Evolutionary conservation across 2,329 filamentous ascomycete genomes (phyloP).

Genomic region (Elsinoe australis): DNA sequence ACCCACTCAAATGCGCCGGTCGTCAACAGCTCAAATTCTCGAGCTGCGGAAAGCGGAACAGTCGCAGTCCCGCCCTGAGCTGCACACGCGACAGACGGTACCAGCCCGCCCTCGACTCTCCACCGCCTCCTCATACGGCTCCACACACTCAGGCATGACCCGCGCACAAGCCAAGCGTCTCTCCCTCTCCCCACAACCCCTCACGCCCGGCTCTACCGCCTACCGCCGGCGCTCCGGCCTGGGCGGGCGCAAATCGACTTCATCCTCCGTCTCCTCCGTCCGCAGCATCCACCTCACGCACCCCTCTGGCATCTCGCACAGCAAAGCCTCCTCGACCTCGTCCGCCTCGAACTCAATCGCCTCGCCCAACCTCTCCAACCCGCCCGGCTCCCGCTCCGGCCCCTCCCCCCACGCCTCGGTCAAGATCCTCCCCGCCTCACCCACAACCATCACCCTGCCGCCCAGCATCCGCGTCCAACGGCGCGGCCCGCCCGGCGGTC

Average conservation of each 20-base stretch:
- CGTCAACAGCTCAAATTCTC: conserved; percentile 27
- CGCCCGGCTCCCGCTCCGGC: conserved; percentile 54
- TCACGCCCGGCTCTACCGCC: conserved; percentile 73
- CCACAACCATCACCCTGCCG: conserved; percentile 66
- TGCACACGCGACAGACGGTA: conserved; percentile 33
- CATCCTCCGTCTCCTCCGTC: conserved; percentile 87
- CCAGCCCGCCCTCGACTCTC: conserved; percentile 38
- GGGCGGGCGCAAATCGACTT: conserved; percentile 88
- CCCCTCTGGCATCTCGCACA: conserved; percentile 49
- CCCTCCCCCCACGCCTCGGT: conserved; percentile 82
- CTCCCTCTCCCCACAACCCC: conserved; percentile 74
- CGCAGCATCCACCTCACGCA: conserved; percentile 74
- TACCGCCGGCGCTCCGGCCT: conserved; percentile 78
- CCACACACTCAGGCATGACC: conserved; percentile 24
- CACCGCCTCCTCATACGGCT: conserved; percentile 34
- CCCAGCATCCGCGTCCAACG: conserved; percentile 67
- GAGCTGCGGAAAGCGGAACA: conserved; percentile 15
- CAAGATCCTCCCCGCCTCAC: conserved; percentile 90
- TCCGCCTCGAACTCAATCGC: conserved; percentile 55
- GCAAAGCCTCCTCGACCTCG: conserved; percentile 88
- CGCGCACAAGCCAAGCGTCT: conserved; percentile 52
- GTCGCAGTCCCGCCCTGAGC: conserved; percentile 29
- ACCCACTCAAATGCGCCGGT: conserved; percentile 25
- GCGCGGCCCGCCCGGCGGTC: conserved; percentile 27
- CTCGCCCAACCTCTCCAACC: conserved; percentile 32